Evolutionary conservation across 257 asterid species (phyloP).

Genomic region (Solanum dulcamara): DNA sequence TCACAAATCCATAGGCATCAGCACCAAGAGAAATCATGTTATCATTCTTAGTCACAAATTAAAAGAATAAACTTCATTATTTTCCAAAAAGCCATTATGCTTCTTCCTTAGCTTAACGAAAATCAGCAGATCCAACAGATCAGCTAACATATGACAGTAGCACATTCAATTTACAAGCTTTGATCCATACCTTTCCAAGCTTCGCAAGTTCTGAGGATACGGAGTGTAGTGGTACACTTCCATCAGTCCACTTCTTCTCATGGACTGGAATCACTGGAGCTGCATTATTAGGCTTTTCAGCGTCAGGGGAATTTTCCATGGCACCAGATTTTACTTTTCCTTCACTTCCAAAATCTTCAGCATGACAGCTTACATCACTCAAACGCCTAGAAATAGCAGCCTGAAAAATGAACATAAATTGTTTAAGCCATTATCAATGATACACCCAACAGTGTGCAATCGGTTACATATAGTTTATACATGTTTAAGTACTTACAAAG

Average conservation of each 20-base stretch:
- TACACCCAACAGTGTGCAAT: neutral
- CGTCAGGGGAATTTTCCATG: slow-evolving; percentile 10
- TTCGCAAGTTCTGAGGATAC: slow-evolving; percentile 61
- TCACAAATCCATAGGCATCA: neutral
- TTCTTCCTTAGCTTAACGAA: neutral
- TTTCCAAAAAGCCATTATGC: neutral
- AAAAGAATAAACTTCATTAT: neutral
- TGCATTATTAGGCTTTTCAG: slow-evolving; percentile 25
- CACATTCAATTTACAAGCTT: neutral
- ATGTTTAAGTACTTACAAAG: neutral
- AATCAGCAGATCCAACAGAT: neutral
- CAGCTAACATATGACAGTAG: neutral
- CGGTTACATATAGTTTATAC: neutral
- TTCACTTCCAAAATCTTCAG: slow-evolving; percentile 20
- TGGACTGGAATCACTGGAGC: slow-evolving; percentile 84
- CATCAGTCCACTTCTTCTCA: slow-evolving; percentile 98
- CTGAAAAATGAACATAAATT: slow-evolving; percentile 19
- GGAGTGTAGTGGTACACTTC: slow-evolving; percentile 55
- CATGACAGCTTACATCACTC: slow-evolving; percentile 64
- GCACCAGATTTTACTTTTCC: slow-evolving; percentile 18
- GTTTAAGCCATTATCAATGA: neutral
- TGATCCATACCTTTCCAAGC: slow-evolving; percentile 63
- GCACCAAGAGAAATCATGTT: neutral
- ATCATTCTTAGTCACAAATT: neutral
- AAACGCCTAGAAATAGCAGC: slow-evolving; percentile 95